A percentile compares a stretch with the other conserved stretches of the same genome.
Conservation (phyloP, 2,329 filamentous ascomycete genomes). For the Annulohypoxylon truncatum region DNA sequence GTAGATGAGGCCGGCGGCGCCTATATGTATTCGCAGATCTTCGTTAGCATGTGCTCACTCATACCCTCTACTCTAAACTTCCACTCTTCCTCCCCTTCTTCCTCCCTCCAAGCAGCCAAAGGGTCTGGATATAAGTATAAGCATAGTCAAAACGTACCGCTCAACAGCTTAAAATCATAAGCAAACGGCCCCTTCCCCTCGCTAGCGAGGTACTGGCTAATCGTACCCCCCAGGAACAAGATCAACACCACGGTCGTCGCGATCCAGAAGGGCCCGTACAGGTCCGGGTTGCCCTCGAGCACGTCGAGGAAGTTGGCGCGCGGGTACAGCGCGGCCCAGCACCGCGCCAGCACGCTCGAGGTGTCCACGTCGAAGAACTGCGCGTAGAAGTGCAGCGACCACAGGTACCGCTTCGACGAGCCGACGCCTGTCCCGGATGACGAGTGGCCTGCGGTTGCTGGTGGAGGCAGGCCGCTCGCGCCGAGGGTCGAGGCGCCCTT, state of each 20-base stretch:
- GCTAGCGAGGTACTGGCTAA: slow-evolving; percentile 85
- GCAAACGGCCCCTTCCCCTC: slow-evolving; percentile 78
- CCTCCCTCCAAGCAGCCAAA: too few relatives aligned
- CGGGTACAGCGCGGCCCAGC: slow-evolving; percentile 88
- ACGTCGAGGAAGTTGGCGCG: slow-evolving; percentile 96
- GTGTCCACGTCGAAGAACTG: slow-evolving; percentile 99
- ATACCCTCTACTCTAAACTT: too few relatives aligned
- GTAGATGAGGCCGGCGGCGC: slow-evolving; percentile 91
- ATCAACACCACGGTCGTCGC: slow-evolving; percentile 97
- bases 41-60: slow-evolving; percentile 4
- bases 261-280: slow-evolving; percentile 99
- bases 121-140: too few relatives aligned
- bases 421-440: slow-evolving; percentile 43
- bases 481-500: slow-evolving; percentile 60
- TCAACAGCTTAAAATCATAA: slow-evolving; percentile 91
- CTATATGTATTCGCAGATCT: slow-evolving; percentile 51
- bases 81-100: too few relatives aligned
- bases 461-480: slow-evolving; percentile 64
- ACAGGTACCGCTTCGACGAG: slow-evolving; percentile 86
- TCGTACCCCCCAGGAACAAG: slow-evolving; percentile 93
- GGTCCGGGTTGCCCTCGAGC: slow-evolving; percentile 93
- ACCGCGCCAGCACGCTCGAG: slow-evolving; percentile 85
- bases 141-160: slow-evolving; percentile 72
- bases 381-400: slow-evolving; percentile 92
- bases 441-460: slow-evolving; percentile 66